These are phyloP conservation scores for Candida broadrunensis DNA, from an alignment of 805 yeast genomes.

Conservation along the genomic window DNA sequence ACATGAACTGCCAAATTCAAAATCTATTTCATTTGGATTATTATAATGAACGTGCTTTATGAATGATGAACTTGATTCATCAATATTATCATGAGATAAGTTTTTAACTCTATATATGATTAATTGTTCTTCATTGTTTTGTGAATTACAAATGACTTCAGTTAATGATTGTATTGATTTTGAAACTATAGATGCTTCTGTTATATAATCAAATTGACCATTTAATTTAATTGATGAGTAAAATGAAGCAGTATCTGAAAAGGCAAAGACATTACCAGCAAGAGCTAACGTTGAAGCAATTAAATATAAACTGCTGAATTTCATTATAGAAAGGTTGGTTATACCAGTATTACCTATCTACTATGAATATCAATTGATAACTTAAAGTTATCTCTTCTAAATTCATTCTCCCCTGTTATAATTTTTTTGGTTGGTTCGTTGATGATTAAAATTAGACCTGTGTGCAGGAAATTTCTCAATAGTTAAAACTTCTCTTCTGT, in stretches of 20 bases:
- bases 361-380: neutral
- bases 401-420: neutral
- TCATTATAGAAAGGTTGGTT: neutral
- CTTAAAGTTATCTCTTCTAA: no score
- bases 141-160: slow-evolving; percentile 14
- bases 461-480: neutral
- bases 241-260: slow-evolving; percentile 22
- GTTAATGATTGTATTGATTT: slow-evolving; percentile 13
- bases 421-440: no score
- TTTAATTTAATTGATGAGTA: slow-evolving; percentile 13
- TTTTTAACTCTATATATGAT: slow-evolving; percentile 23
- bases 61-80: slow-evolving; percentile 6
- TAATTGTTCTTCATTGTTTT: slow-evolving; percentile 12
- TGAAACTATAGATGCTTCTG: slow-evolving; percentile 17
- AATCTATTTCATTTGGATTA: slow-evolving; percentile 14
- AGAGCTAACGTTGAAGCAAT: neutral
- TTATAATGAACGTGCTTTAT: slow-evolving; percentile 19
- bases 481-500: no score
- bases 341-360: neutral
- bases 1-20: slow-evolving; percentile 12
- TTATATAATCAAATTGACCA: slow-evolving; percentile 16
- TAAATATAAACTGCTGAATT: neutral
- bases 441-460: neutral
- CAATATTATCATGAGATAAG: slow-evolving; percentile 8
- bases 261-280: slow-evolving; percentile 12